Base-by-base conservation (phyloP, 805 yeast genomes). In the Scheffersomyces coipomensis region DNA sequence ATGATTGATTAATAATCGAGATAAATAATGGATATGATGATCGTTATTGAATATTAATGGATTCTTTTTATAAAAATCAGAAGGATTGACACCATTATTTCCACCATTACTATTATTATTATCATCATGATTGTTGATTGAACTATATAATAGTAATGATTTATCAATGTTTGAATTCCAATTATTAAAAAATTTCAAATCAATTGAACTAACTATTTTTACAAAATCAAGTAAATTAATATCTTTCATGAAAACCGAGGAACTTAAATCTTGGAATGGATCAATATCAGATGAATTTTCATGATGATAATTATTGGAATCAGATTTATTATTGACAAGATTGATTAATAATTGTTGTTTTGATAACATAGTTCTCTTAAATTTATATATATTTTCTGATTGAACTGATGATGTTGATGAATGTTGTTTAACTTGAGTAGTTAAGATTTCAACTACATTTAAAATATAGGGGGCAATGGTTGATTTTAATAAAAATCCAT, bases 81-180 rank as follows among this genome's bases (percentile, higher is more conserved):
- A 21, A 9, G 23, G 23, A 21, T 6, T 21, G 6, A 21, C 9
- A 9, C 9, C n/a, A n/a, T 5, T 13, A 5, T 5, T 4, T 27
- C 18, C n/a, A 8, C n/a, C 12, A 5, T 17, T 13, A 6, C 39
- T 34, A 2, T 42, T 19, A 11, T 15, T 37, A 18, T 38, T 36
- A 19, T 52, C 54, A 17, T 34, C 37, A 10, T 11, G 2, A 4
- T 16, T 16, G 39, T 52, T 51, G 41, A 77, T 51, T 39, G 78
- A 63, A 44, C 79, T 52, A 68, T 64, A 81, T 45, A 84, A 79
- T 27, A 89, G 68, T 40, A 90, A 68, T 0, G 96, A 84, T 42
- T 83, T 79, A 62, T 91, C 98, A 11, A 68, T 62, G 44, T 83
- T 75, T 3, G 96, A 89, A 40, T 86, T 82, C 97, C 97, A 91